Percentiles rank a stretch among this genome's conserved stretches.
Conservation (phyloP, 768 basidiomycete genomes). For the Scleroderma bovista region DNA sequence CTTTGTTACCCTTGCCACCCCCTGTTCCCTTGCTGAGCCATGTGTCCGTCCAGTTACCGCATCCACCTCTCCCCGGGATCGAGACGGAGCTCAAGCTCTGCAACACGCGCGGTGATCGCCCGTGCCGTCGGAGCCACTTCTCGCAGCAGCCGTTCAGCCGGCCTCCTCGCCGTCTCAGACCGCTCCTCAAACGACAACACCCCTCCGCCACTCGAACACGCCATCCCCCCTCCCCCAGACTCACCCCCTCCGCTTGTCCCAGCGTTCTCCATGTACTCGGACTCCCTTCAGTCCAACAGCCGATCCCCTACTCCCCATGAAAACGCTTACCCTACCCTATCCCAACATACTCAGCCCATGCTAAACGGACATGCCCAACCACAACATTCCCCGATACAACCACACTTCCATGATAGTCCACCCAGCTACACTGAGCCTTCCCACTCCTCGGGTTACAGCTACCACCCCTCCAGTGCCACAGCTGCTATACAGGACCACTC, state of each 20-base stretch:
- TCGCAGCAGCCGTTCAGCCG: slow-evolving; percentile 22
- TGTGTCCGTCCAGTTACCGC: slow-evolving; percentile 49
- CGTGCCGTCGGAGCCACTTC: slow-evolving; percentile 31
- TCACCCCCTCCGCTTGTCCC: slow-evolving; percentile 52
- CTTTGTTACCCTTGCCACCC: neutral
- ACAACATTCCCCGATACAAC: slow-evolving; percentile 25
- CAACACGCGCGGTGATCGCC: slow-evolving; percentile 52
- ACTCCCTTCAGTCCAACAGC: slow-evolving; percentile 28
- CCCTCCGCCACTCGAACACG: slow-evolving; percentile 44
- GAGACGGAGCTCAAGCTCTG: slow-evolving; percentile 51
- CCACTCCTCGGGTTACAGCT: slow-evolving; percentile 27
- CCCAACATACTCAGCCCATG: slow-evolving; percentile 28
- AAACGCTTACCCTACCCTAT: slow-evolving; percentile 34
- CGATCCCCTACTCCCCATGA: slow-evolving; percentile 46
- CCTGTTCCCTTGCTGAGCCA: neutral
- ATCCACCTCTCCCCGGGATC: slow-evolving; percentile 81
- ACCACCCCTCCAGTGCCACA: slow-evolving; percentile 18
- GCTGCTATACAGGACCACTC: slow-evolving; percentile 19
- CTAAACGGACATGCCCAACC: slow-evolving; percentile 33
- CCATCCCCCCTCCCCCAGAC: slow-evolving; percentile 42
- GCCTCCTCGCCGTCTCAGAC: slow-evolving; percentile 18
- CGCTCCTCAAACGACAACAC: slow-evolving; percentile 22
- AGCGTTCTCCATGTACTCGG: slow-evolving; percentile 30
- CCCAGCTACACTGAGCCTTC: slow-evolving; percentile 27
- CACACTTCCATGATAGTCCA: slow-evolving; percentile 27